Evolutionary conservation across 139 green algal genomes (phyloP).

Genomic region (Coccomyxa sp.): DNA sequence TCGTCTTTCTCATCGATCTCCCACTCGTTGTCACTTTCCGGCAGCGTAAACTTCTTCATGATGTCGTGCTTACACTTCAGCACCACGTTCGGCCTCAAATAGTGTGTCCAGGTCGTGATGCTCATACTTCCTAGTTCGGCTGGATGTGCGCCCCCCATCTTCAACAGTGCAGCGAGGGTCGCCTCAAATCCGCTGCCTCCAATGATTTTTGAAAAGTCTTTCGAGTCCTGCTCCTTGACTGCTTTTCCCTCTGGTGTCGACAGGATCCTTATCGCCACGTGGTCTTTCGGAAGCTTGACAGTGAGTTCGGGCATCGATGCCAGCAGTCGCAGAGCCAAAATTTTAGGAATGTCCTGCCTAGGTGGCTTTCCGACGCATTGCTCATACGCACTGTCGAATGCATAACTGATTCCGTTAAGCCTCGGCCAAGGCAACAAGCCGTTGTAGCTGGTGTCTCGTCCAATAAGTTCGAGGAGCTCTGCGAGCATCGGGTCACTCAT

Average conservation of each 20-base stretch:
- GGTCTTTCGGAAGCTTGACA: not conserved
- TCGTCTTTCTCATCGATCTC: not conserved
- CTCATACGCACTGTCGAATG: not conserved
- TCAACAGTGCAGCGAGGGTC: not conserved
- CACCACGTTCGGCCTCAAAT: not conserved
- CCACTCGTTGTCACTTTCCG: not conserved
- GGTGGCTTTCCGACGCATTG: not conserved
- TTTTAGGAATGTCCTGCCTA: not conserved
- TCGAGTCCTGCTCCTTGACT: not conserved
- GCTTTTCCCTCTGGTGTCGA: not conserved
- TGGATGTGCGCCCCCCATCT: not conserved
- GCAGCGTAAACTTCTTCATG: not conserved
- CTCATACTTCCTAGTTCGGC: not conserved
- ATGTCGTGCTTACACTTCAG: not conserved
- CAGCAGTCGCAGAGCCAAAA: not conserved
- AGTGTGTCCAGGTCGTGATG: not conserved
- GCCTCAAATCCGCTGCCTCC: not conserved
- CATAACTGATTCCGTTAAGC: not conserved
- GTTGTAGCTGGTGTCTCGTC: not conserved
- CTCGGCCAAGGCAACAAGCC: not conserved
- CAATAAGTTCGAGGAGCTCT: not conserved
- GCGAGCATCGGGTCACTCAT: not conserved
- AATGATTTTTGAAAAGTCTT: not conserved
- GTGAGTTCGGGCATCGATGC: not conserved
- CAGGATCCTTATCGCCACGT: not conserved